Evolutionary conservation across 2,329 filamentous ascomycete species (phyloP).

Genomic region (Arachnopeziza araneosa): DNA sequence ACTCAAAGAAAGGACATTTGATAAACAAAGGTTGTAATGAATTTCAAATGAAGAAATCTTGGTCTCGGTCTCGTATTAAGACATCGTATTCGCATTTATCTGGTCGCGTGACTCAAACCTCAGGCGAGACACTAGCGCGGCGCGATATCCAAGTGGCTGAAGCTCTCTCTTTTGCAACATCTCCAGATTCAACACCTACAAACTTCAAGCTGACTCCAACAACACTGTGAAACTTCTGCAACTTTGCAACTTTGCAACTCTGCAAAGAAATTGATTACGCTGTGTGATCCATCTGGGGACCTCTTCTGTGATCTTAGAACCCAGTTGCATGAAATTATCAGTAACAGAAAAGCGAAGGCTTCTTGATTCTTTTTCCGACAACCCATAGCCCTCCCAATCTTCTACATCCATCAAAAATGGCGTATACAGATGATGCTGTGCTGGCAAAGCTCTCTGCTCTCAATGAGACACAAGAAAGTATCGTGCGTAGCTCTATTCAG

Average conservation of each 20-base stretch:
- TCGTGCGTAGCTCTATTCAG: constrained; percentile 39
- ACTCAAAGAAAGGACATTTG: too few species aligned
- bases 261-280: background rate
- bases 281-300: background rate
- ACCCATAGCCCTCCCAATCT: background rate
- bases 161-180: background rate
- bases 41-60: too few species aligned
- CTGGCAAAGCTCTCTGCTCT: constrained; percentile 90
- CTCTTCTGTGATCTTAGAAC: background rate
- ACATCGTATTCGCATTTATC: too few species aligned
- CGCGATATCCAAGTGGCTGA: background rate
- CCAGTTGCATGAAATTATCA: background rate
- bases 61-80: too few species aligned
- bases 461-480: constrained; percentile 96
- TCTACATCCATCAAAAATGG: constrained; percentile 49
- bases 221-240: background rate
- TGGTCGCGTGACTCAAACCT: background rate
- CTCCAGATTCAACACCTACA: background rate
- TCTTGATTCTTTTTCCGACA: background rate
- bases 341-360: background rate
- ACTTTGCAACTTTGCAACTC: background rate
- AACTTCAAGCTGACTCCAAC: background rate
- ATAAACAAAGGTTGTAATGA: too few species aligned
- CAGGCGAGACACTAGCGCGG: too few species aligned
- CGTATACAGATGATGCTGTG: constrained; percentile 93